phyloP scores from a whole-genome alignment of 257 asterid species.

The Osmanthus fragrans region DNA sequence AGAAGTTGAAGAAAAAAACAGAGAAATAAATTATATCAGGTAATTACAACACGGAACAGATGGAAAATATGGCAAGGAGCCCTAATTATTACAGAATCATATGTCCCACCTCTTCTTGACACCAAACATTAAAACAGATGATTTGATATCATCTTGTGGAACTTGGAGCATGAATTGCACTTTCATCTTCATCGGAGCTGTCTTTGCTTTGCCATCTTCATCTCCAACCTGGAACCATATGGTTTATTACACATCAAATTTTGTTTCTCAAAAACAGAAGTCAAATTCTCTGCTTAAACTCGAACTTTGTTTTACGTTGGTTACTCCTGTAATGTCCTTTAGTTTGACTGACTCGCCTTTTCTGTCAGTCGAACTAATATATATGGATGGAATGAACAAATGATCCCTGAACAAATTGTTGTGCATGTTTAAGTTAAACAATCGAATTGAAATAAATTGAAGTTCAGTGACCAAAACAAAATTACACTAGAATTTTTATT shows the following conservation, averaged over 20 bases:
- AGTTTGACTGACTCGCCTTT: too few relatives aligned
- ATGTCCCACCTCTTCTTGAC: conserved; percentile 96
- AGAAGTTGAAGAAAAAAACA: not conserved
- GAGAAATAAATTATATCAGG: not conserved
- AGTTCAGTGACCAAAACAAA: too few relatives aligned
- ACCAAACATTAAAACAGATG: conserved; percentile 79
- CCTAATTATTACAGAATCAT: conserved; percentile 24
- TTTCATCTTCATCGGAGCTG: conserved; percentile 91
- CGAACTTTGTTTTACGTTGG: too few relatives aligned
- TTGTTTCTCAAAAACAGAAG: not conserved
- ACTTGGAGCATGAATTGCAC: conserved; percentile 94
- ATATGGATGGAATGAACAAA: too few relatives aligned
- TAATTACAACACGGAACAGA: not conserved
- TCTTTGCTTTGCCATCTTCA: conserved; percentile 73
- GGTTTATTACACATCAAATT: not conserved
- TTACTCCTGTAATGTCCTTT: too few relatives aligned
- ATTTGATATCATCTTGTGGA: conserved; percentile 76
- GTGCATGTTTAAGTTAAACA: too few relatives aligned
- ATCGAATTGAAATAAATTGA: too few relatives aligned
- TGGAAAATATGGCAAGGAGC: not conserved
- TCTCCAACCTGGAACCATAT: conserved; percentile 65
- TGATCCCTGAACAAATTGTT: too few relatives aligned
- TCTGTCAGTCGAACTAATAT: too few relatives aligned
- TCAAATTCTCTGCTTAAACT: too few relatives aligned
- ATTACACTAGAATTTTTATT: too few relatives aligned